Percentiles rank a stretch among this genome's conserved stretches.
phyloP scores from a whole-genome alignment of 495 filamentous ascomycete genomes.

The Neurospora terricola region DNA sequence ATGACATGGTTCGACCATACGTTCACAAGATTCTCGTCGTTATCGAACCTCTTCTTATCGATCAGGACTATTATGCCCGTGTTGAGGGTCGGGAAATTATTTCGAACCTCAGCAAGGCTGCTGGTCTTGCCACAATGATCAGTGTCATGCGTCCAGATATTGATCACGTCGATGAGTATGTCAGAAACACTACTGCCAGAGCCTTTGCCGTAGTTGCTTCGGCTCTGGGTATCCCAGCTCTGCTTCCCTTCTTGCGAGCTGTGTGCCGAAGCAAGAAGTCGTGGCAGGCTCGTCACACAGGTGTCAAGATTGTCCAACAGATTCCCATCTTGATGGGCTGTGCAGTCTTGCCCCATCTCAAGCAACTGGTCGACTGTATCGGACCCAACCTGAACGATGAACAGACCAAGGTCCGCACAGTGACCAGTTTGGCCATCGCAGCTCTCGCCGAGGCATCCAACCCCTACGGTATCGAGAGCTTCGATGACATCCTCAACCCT shows the following conservation, averaged over 20 bases:
- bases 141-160: constrained; percentile 98
- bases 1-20: constrained; percentile 91
- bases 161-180: constrained; percentile 96
- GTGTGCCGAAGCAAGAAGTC: constrained; percentile 97
- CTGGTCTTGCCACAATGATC: constrained; percentile 97
- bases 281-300: constrained; percentile 98
- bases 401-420: constrained; percentile 93
- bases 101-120: constrained; percentile 92
- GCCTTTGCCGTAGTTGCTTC: constrained; percentile 97
- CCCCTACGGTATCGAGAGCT: constrained; percentile 98
- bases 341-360: constrained; percentile 90
- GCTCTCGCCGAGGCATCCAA: constrained; percentile 94
- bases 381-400: constrained; percentile 93
- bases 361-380: constrained; percentile 94
- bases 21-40: constrained; percentile 98
- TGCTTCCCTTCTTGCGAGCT: constrained; percentile 89
- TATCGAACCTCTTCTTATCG: constrained; percentile 96
- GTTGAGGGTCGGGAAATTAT: constrained; percentile 99
- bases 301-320: constrained; percentile 98
- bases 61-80: constrained; percentile 98
- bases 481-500: constrained; percentile 94
- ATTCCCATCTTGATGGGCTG: constrained; percentile 99
- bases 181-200: constrained; percentile 96
- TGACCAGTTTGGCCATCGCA: constrained; percentile 89
- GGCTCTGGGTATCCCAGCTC: constrained; percentile 88